Conservation (phyloP, 345 rosid species). For the Eutrema heterophyllum region DNA sequence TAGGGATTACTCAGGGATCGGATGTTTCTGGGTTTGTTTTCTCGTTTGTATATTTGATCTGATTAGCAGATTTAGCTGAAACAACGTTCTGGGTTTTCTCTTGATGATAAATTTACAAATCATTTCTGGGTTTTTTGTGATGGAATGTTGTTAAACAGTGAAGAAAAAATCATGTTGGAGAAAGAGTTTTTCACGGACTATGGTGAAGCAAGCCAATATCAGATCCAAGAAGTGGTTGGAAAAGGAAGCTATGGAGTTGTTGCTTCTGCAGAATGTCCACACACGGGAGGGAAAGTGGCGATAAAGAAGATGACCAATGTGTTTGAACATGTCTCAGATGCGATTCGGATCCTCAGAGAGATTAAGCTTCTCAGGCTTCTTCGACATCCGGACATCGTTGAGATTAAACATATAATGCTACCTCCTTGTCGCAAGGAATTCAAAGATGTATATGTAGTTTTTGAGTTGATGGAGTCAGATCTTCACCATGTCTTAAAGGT, state of each 20-base stretch:
- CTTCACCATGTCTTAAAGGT: conserved; percentile 87
- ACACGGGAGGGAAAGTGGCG: conserved; percentile 91
- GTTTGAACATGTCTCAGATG: conserved; percentile 93
- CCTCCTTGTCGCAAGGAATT: conserved; percentile 94
- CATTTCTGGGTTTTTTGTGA: not conserved
- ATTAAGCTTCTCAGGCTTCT: conserved; percentile 93
- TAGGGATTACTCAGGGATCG: not conserved
- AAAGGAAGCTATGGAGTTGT: conserved; percentile 98
- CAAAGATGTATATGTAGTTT: conserved; percentile 88
- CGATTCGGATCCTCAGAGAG: conserved; percentile 87
- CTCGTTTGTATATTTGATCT: not conserved
- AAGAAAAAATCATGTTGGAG: conserved; percentile 48
- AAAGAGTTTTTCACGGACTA: conserved; percentile 93
- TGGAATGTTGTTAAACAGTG: conserved; percentile 5
- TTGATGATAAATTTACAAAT: not conserved
- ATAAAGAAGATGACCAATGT: conserved; percentile 91
- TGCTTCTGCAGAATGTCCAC: conserved; percentile 89
- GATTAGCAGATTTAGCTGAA: not conserved
- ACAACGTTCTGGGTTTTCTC: not conserved
- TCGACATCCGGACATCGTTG: conserved; percentile 77
- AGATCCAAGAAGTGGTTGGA: conserved; percentile 89
- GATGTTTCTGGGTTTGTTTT: not conserved
- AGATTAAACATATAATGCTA: conserved; percentile 94
- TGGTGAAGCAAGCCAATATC: conserved; percentile 94
- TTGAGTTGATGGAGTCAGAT: conserved; percentile 98